Evolutionary conservation across 371 early-diverging fungal species (phyloP), one percentile per base, ranked within the genome.

Genomic region (Circinella minor): DNA sequence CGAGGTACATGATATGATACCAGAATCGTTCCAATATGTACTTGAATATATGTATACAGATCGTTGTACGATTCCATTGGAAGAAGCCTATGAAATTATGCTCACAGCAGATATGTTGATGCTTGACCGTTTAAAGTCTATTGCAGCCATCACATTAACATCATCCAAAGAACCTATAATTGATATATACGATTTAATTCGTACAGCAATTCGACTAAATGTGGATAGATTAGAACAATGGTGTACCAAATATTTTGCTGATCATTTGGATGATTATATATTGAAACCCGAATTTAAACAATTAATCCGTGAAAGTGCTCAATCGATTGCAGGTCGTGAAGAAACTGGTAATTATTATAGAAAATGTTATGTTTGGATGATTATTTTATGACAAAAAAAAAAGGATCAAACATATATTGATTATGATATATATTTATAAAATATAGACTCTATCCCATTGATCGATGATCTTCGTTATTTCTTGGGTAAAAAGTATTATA

Each of bases 11-110:
- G 71, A 72, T 15, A 49, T 74, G 7, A 34, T 72, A 1, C 65
- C 81, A 4, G 75, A 75, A 43, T 57, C 71, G 4, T 80, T 82
- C 62, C 38, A 49, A 18, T 77, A 75, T 57, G 65, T 80, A 4
- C 61, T 77, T 4, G 79, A 82, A 43, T 82, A 70, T 61, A 49
- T 82, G 34, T 82, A 82, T 61, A 82, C 82, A 14, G 82, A 82
- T 55, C 74, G 72, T 18, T 76, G 77, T 34, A 67, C 69, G 5
- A 78, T 82, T 48, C 74, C 75, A 1, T 51, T 66, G 20, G 71
- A 77, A 10, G 43, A 71, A 54, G 81, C 81, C 4, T 80, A 74
- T 67, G 81, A 80, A 43, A 72, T 80, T 9, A 36, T 80, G 59
- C 57, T 77, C 1, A 73, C 66, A 7, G 74, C 81, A 5, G 81